Evolutionary conservation across 1,284 basidiomycete species (phyloP), one percentile per base, ranked within the genome.

Genomic region (Ceratobasidium sp.): DNA sequence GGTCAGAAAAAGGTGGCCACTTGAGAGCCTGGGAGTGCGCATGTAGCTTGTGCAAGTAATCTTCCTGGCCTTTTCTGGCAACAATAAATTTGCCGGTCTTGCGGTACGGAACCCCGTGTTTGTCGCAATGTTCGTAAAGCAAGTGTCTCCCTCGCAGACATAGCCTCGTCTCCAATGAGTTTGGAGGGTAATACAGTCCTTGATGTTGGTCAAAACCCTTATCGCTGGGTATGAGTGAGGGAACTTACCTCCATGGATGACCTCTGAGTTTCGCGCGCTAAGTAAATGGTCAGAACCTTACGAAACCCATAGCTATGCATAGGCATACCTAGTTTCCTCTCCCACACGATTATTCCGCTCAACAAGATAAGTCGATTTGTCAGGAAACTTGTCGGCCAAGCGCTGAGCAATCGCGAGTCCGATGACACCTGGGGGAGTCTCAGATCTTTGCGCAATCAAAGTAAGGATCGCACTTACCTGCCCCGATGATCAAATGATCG

Each of bases 401-500:
- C 86, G 85, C 65, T 92, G 87, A 0, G 94, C 93, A 64, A 97
- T 85, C 0, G 95, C 91, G 20, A 99, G 85, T 0, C 96, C 96
- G 8, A 97, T 86, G 0, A 93, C 90, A 65, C 94, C 91, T 92
- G 72, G 10, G 40, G 3, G 6, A 15, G 53, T 34, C 15, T 13
- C 49, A 53, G 47, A 53, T 40, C 49, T 57, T 15, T 1, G 8
- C 20, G 2, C 31, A 10, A 25, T 32, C 12, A n/a, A 10, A 53
- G 10, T 7, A 4, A 22, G 31, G 56, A 27, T 56, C 70, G 5
- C 35, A 73, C 81, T 74, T 73, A 84, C 93, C 96, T 78, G 90
- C 96, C 20, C 96, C 96, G n/a, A 99, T 83, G 27, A 99, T 86
- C 17, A 98, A 81, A 77, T 93, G 91, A 77, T 98, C 96, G n/a